Conservation (phyloP, 495 filamentous ascomycete genomes). For the Aspergillus cavernicola region DNA sequence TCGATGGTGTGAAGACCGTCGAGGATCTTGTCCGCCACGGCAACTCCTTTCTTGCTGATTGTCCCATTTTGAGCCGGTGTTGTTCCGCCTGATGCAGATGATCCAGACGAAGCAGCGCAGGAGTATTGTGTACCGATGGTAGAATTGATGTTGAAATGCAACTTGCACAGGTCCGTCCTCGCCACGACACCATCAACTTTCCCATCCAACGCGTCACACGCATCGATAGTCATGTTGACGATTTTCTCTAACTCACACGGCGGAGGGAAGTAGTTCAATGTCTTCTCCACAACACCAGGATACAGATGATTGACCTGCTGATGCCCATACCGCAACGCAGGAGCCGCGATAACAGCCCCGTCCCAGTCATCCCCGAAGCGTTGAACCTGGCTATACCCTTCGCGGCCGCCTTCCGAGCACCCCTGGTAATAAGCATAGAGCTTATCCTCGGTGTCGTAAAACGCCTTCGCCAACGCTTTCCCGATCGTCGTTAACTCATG, state of each 20-base stretch:
- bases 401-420: slow-evolving; percentile 51
- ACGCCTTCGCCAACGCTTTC: slow-evolving; percentile 33
- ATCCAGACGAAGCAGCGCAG: slow-evolving; percentile 22
- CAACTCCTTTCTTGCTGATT: slow-evolving; percentile 34
- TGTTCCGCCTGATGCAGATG: slow-evolving; percentile 16
- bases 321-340: slow-evolving; percentile 44
- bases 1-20: slow-evolving; percentile 43
- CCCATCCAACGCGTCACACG: slow-evolving; percentile 49
- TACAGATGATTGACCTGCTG: slow-evolving; percentile 39
- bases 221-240: slow-evolving; percentile 57
- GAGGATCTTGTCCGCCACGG: slow-evolving; percentile 36
- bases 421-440: slow-evolving; percentile 52
- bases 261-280: slow-evolving; percentile 70
- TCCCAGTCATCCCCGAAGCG: slow-evolving; percentile 44
- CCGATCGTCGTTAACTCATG: slow-evolving; percentile 31
- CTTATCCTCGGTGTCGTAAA: slow-evolving; percentile 33
- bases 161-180: slow-evolving; percentile 46
- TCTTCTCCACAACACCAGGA: slow-evolving; percentile 75
- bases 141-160: slow-evolving; percentile 34
- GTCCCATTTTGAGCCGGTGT: slow-evolving; percentile 44
- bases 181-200: slow-evolving; percentile 45
- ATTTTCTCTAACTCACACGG: slow-evolving; percentile 76
- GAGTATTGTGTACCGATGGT: slow-evolving; percentile 42
- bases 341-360: slow-evolving; percentile 43
- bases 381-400: slow-evolving; percentile 49